A percentile compares a stretch with the other conserved stretches of the same genome.
Evolutionary conservation across 164 flowering plant genomes (phyloP).

Genomic region (Macadamia integrifolia): DNA sequence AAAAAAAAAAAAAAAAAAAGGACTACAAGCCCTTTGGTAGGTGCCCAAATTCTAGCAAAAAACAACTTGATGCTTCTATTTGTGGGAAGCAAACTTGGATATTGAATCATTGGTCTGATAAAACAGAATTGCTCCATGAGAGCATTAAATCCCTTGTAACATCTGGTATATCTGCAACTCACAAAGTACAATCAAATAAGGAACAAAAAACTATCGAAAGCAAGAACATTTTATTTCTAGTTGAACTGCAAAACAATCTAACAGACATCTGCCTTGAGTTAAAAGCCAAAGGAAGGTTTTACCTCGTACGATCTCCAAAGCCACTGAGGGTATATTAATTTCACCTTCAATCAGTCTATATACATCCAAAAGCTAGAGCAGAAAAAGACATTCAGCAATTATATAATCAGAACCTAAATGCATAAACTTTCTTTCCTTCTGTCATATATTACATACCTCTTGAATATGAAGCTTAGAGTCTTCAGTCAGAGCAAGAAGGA

Average conservation of each 20-base stretch:
- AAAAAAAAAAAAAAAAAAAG: background rate
- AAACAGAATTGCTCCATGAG: conserved; percentile 73
- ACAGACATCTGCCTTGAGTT: too few relatives aligned
- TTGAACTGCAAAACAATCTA: background rate
- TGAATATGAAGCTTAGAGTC: conserved; percentile 93
- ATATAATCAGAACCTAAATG: conserved; percentile 1
- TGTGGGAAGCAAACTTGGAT: background rate
- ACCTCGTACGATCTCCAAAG: conserved; percentile 47
- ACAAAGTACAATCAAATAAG: background rate
- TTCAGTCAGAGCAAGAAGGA: conserved; percentile 90
- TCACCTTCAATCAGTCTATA: conserved; percentile 55
- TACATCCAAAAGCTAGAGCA: conserved; percentile 49
- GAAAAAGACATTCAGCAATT: background rate
- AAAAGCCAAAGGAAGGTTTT: background rate
- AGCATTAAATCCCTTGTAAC: conserved; percentile 75
- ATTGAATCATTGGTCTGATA: conserved; percentile 43
- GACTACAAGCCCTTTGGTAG: background rate
- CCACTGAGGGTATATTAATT: conserved; percentile 43
- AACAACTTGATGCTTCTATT: background rate
- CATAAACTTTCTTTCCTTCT: too few relatives aligned
- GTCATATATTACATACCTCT: conserved; percentile 50
- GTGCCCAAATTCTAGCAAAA: background rate
- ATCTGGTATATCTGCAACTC: conserved; percentile 60
- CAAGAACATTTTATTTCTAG: background rate
- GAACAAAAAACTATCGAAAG: background rate